Evolutionary conservation across 2,329 filamentous ascomycete genomes (phyloP).

Genomic region (Chrysoporthe deuterocubensis): DNA sequence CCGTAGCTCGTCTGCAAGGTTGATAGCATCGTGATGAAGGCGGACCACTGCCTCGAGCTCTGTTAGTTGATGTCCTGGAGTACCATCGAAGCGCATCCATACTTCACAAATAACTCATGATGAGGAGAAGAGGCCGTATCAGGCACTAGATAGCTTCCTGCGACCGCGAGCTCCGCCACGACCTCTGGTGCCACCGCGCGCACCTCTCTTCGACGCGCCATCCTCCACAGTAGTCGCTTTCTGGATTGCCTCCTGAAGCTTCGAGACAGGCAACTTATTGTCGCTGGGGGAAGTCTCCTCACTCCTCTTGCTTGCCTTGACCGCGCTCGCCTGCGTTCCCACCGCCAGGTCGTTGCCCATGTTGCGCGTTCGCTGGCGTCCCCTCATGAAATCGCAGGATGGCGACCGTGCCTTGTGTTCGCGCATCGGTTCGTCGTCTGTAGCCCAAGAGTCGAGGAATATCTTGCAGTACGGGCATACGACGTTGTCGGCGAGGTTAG

Average conservation of each 20-base stretch:
- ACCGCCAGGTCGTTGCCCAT: not conserved
- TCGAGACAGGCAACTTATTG: too few relatives aligned
- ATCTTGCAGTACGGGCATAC: constrained; percentile 15
- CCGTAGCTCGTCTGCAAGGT: not conserved
- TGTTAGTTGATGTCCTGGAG: not conserved
- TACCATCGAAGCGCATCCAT: too few relatives aligned
- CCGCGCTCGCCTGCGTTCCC: not conserved
- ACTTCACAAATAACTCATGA: too few relatives aligned
- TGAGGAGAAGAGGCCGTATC: too few relatives aligned
- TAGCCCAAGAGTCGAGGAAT: constrained; percentile 1
- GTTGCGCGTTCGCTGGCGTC: not conserved
- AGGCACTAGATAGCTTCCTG: too few relatives aligned
- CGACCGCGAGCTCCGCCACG: too few relatives aligned
- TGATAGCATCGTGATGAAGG: not conserved
- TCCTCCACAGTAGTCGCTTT: not conserved
- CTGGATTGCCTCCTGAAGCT: not conserved
- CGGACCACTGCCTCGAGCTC: not conserved
- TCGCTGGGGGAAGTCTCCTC: too few relatives aligned
- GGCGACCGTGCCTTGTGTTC: constrained; percentile 2
- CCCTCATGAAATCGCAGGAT: constrained; percentile 1
- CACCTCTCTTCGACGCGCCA: not conserved
- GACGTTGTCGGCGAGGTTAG: constrained; percentile 3
- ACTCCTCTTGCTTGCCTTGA: too few relatives aligned
- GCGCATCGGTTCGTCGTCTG: constrained; percentile 1
- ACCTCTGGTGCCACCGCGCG: not conserved